Base-by-base conservation (phyloP, 306 rosid genomes). In the Abrus precatorius region DNA sequence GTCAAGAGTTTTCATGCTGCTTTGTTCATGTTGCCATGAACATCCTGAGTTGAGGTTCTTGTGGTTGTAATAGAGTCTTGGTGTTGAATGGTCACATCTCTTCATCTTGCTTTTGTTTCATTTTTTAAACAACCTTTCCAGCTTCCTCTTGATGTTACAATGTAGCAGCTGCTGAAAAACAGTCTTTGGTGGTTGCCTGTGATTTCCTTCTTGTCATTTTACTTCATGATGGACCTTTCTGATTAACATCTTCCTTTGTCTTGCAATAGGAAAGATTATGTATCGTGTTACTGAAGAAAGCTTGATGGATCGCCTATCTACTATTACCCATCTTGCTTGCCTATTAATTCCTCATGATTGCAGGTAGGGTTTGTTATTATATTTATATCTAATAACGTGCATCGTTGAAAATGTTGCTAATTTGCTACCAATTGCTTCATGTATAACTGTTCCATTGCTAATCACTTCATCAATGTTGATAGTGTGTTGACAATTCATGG, bases 401-500 rank as follows among this genome's bases (percentile, higher is more conserved):
- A 14, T 59, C 57, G 9, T 48, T 30, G 59, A 64, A 9, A 61
- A 12, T 87, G 28, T 36, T 55, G 43, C 60, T 47, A 53, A 61
- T 20, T 20, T 20, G 20, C 20, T 20, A 45, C 53, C 36, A 41
- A 57, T 72, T 27, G 45, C 73, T 60, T 80, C 34, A 9, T 79
- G 56, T 83, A 72, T 54, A 30, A 34, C 45, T 47, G n/a, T 34
- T 64, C 34, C 34, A 47, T 11, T 61, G 11, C 65, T 73, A 54
- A 2, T 63, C 43, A 75, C 72, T 69, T 60, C 50, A 41, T 77
- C 29, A 32, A 72, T 75, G 65, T 55, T 82, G 53, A 84, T 48
- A 95, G 98, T 76, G 97, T 90, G 50, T 72, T 95, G 90, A 91
- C 97, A 34, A 81, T 92, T 83, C 97, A 95, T 83, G 98, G 98